Evolutionary conservation across 2,329 filamentous ascomycete species (phyloP).

Genomic region (Beauveria asiatica): DNA sequence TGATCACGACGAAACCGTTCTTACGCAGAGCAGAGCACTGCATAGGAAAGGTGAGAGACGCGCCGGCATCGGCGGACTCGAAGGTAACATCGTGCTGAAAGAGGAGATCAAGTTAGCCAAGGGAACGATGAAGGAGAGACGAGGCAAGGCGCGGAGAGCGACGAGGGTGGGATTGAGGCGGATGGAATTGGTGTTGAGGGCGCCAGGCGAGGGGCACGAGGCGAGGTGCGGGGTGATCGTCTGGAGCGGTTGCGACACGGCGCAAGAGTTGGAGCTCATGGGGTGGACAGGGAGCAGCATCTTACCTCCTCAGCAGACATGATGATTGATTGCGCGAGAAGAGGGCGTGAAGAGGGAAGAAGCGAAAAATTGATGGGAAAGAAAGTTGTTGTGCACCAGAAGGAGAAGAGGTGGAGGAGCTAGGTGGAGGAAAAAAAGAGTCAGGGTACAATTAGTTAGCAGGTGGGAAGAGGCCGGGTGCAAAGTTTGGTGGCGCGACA

Average conservation of each 20-base stretch:
- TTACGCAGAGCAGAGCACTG: conserved; percentile 99
- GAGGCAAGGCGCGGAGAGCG: conserved; percentile 5
- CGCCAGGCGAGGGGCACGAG: conserved; percentile 27
- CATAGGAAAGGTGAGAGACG: conserved; percentile 90
- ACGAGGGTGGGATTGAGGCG: not conserved
- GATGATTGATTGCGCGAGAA: conserved; percentile 39
- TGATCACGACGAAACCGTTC: conserved; percentile 98
- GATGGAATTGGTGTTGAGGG: not conserved
- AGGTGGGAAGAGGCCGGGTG: conserved; percentile 4
- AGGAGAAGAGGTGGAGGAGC: conserved; percentile 17
- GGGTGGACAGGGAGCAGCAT: conserved; percentile 17
- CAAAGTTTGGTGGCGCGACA: conserved; percentile 21
- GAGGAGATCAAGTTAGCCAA: conserved; percentile 13
- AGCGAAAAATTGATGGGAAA: conserved; percentile 16
- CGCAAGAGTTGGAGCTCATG: conserved; percentile 14
- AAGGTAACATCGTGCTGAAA: conserved; percentile 63
- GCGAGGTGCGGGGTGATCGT: conserved; percentile 39
- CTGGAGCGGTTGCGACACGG: conserved; percentile 11
- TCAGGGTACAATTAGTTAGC: conserved; percentile 15
- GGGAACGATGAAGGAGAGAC: not conserved
- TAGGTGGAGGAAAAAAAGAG: conserved; percentile 19
- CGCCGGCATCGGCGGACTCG: conserved; percentile 92
- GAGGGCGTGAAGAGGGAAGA: conserved; percentile 20
- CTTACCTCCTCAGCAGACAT: conserved; percentile 51
- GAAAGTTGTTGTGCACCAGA: conserved; percentile 12